phyloP scores from a whole-genome alignment of 2,329 filamentous ascomycete genomes.

The Coniochaeta pulveracea region DNA sequence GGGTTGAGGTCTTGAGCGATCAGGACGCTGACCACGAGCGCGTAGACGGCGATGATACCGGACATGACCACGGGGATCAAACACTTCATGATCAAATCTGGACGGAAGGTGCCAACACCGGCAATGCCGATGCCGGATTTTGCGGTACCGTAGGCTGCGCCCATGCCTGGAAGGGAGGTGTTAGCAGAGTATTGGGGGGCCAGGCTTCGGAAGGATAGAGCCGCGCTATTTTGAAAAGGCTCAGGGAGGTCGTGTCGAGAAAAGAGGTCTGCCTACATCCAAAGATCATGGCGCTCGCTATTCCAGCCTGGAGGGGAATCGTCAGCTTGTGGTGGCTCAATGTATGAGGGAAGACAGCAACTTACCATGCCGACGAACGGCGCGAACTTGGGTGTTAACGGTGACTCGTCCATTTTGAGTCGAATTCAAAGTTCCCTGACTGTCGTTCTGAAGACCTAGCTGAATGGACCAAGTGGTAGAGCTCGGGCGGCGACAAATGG shows the following conservation, averaged over 20 bases:
- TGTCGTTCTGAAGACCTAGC: no score
- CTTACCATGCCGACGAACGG: conserved; percentile 85
- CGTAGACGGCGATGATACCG: conserved; percentile 97
- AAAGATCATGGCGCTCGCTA: conserved; percentile 74
- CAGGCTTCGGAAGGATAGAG: conserved; percentile 8
- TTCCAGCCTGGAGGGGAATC: conserved; percentile 48
- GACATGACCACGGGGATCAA: conserved; percentile 93
- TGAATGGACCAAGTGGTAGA: no score
- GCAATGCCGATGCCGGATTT: conserved; percentile 84
- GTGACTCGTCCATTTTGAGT: conserved; percentile 39
- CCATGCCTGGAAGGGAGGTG: conserved; percentile 33
- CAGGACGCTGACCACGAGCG: conserved; percentile 90
- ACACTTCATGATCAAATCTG: conserved; percentile 88
- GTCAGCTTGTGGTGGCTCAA: conserved; percentile 9
- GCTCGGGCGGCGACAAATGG: not conserved
- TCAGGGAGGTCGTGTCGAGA: conserved; percentile 7
- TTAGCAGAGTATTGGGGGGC: conserved; percentile 10
- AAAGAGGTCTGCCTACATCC: conserved; percentile 42
- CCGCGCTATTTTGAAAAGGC: conserved; percentile 1
- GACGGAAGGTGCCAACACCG: conserved; percentile 73
- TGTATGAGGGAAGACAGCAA: conserved; percentile 22
- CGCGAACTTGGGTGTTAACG: conserved; percentile 67
- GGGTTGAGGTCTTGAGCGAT: conserved; percentile 84
- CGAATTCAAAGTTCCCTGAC: no score
- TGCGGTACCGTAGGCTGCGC: conserved; percentile 77